phyloP scores from a whole-genome alignment of 495 filamentous ascomycete genomes.

The Trichoderma virens region DNA sequence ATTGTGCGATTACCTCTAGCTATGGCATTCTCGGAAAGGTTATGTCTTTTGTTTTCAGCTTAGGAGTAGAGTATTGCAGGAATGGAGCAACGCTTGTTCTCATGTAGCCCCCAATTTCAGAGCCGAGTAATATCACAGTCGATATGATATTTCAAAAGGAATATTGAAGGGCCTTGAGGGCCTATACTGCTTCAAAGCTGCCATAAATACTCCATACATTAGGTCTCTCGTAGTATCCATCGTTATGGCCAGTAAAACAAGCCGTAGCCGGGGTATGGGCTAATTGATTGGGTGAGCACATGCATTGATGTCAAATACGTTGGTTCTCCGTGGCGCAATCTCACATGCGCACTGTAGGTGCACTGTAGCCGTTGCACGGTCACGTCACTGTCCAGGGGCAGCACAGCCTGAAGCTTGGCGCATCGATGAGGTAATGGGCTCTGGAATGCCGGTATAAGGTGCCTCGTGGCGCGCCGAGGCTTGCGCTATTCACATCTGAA shows the following conservation, averaged over 20 bases:
- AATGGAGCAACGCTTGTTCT: not conserved
- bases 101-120: not conserved
- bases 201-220: no score
- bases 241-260: no score
- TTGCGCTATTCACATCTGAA: not conserved
- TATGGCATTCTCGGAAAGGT: not conserved
- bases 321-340: not conserved
- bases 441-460: not conserved
- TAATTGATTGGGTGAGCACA: no score
- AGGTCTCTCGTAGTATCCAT: no score
- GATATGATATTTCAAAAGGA: no score
- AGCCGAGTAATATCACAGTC: no score
- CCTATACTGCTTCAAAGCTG: no score
- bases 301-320: not conserved
- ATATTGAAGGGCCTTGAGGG: no score
- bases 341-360: not conserved
- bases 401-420: not conserved
- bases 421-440: not conserved
- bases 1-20: not conserved
- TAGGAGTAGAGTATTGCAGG: not conserved
- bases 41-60: not conserved
- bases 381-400: slow-evolving; percentile 3
- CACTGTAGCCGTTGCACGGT: not conserved
- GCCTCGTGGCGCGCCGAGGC: slow-evolving; percentile 1
- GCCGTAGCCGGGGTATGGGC: no score